A percentile compares a stretch with the other conserved stretches of the same genome.
These are phyloP conservation scores for Lasiosphaeria miniovina DNA, from an alignment of 495 filamentous ascomycete genomes.

Conservation along the genomic window DNA sequence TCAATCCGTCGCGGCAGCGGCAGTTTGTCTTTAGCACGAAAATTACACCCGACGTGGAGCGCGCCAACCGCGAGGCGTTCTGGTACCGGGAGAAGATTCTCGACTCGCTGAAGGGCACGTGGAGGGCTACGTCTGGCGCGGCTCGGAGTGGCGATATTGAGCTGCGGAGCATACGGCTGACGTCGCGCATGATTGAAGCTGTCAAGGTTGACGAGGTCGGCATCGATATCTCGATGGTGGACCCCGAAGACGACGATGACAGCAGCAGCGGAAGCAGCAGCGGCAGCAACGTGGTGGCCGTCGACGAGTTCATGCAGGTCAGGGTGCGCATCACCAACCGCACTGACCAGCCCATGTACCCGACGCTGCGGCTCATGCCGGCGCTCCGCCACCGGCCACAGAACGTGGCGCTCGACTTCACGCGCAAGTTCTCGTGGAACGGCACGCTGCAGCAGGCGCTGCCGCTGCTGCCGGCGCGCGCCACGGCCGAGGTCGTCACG, in stretches of 20 bases:
- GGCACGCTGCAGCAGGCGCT: constrained; percentile 76
- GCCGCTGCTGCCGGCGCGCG: constrained; percentile 55
- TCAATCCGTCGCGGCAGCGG: constrained; percentile 71
- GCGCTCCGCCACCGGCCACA: constrained; percentile 69
- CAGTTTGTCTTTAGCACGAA: constrained; percentile 89
- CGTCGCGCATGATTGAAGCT: constrained; percentile 76
- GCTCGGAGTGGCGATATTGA: constrained; percentile 67
- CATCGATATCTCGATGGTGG: constrained; percentile 57
- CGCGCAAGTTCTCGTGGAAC: constrained; percentile 76
- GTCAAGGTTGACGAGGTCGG: constrained; percentile 77
- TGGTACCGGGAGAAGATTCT: constrained; percentile 89
- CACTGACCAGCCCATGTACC: constrained; percentile 61
- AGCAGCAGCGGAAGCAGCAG: background rate
- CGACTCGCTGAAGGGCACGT: constrained; percentile 64
- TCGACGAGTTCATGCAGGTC: constrained; percentile 70
- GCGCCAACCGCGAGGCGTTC: constrained; percentile 76
- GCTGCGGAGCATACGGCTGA: constrained; percentile 68
- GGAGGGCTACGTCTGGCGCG: constrained; percentile 50
- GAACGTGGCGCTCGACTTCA: constrained; percentile 75
- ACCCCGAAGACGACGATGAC: constrained; percentile 18
- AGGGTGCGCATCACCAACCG: constrained; percentile 68
- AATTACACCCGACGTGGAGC: constrained; percentile 73
- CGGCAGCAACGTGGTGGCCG: constrained; percentile 40
- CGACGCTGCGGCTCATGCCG: constrained; percentile 74
- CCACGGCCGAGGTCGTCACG: constrained; percentile 53